Percentiles rank a stretch among this genome's conserved stretches.
phyloP scores from a whole-genome alignment of 2,329 filamentous ascomycete genomes.

The Colletotrichum falcatum region DNA sequence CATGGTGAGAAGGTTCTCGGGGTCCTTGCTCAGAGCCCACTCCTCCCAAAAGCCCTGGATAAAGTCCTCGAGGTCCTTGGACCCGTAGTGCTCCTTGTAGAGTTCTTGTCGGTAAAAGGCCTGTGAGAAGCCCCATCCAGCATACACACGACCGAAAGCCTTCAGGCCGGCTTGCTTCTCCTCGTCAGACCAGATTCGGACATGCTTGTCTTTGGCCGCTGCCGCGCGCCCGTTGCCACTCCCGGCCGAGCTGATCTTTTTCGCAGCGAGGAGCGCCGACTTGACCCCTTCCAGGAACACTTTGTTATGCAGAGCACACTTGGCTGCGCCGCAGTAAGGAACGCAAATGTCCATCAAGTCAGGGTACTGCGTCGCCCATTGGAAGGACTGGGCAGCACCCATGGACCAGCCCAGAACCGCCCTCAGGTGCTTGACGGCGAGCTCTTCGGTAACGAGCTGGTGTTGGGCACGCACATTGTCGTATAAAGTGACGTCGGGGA shows the following conservation, averaged over 20 bases:
- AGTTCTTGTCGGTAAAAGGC: slow-evolving; percentile 80
- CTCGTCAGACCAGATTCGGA: slow-evolving; percentile 55
- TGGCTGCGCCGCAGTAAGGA: slow-evolving; percentile 63
- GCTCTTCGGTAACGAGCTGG: slow-evolving; percentile 53
- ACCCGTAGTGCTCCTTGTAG: slow-evolving; percentile 60
- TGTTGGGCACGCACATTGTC: slow-evolving; percentile 66
- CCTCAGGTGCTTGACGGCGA: slow-evolving; percentile 57
- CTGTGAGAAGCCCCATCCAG: slow-evolving; percentile 85
- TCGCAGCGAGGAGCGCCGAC: slow-evolving; percentile 57
- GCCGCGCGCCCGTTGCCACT: slow-evolving; percentile 48
- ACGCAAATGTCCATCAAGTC: slow-evolving; percentile 60
- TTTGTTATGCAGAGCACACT: slow-evolving; percentile 64
- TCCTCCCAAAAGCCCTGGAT: slow-evolving; percentile 81
- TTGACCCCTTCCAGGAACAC: slow-evolving; percentile 67
- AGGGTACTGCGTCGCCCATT: slow-evolving; percentile 63
- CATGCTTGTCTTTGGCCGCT: slow-evolving; percentile 36
- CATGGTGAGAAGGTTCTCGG: slow-evolving; percentile 81
- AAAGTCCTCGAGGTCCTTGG: slow-evolving; percentile 74
- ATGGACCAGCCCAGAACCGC: slow-evolving; percentile 68
- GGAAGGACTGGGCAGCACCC: slow-evolving; percentile 66
- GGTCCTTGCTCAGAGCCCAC: slow-evolving; percentile 80
- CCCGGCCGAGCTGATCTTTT: slow-evolving; percentile 63
- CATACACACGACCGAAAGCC: slow-evolving; percentile 80
- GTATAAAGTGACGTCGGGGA: slow-evolving; percentile 59
- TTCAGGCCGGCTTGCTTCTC: slow-evolving; percentile 63